Evolutionary conservation across 176 grass and related monocot species (phyloP).

Genomic region (Cenchrus fungigraminus): DNA sequence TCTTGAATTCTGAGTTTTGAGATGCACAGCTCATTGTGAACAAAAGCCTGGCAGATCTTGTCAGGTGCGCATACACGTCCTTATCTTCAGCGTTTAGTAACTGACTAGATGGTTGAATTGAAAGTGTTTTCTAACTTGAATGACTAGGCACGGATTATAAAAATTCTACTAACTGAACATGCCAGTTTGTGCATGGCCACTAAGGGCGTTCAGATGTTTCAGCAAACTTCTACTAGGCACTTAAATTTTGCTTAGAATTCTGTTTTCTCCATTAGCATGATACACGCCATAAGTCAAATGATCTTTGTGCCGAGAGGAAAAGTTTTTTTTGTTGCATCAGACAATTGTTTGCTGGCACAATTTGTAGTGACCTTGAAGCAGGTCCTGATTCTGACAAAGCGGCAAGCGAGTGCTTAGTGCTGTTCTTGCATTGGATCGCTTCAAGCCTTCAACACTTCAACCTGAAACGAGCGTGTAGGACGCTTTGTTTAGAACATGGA

Average conservation of each 20-base stretch:
- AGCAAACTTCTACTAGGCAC: neutral
- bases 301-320: neutral
- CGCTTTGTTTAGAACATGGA: constrained; percentile 15
- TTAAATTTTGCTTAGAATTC: neutral
- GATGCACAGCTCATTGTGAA: constrained; percentile 36
- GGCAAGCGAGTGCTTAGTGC: neutral
- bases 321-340: too few species aligned
- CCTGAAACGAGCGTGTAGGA: neutral
- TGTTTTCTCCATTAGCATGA: neutral
- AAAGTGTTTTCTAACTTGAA: constrained; percentile 1
- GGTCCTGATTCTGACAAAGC: neutral
- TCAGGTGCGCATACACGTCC: neutral
- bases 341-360: neutral
- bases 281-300: neutral
- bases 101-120: constrained; percentile 11
- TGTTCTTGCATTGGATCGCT: constrained; percentile 2
- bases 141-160: neutral
- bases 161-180: constrained; percentile 3
- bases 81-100: constrained; percentile 35
- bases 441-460: neutral
- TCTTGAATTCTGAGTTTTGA: constrained; percentile 35
- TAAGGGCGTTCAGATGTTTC: neutral
- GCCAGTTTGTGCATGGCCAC: neutral
- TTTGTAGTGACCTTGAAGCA: neutral
- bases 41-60: constrained; percentile 22